Evolutionary conservation across 345 rosid genomes (phyloP), one percentile per base, ranked within the genome.

Genomic region (Acer yangbiense): DNA sequence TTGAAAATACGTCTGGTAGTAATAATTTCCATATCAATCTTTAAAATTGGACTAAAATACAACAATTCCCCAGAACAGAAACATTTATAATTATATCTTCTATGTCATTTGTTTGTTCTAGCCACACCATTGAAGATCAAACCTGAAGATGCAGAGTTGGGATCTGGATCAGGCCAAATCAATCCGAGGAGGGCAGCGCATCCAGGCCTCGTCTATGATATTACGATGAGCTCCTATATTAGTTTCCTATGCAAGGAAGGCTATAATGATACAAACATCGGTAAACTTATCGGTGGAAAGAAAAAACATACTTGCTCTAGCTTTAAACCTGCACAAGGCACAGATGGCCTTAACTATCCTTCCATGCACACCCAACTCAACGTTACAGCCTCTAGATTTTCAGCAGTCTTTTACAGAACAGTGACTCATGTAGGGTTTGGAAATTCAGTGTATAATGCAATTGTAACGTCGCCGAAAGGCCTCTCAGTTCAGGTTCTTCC

Each of bases 341-440:
- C 80, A 0, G 98, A 93, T 64, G 96, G 95, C 50, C 84, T 95
- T 39, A 95, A 95, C 79, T 93, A 93, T 65, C 99, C 99, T 32
- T 79, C 98, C 8, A 92, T 95, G 95, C 96, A 92, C 48, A 69
- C 70, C 41, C 92, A 88, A 52, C 76, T 92, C 61, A 78, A 62
- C 13, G n/a, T 54, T 0, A 21, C 62, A 1, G 68, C 71, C 0
- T 72, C 85, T 9, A 75, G 58, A 14, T 84, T 92, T 29, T 78
- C 85, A 0, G 97, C 89, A 0, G 68, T 83, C 65, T 95, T 92
- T 77, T 72, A 86, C 83, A 80, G 98, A 64, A 90, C 84, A 1
- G 94, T 90, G 67, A 95, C 89, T 32, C 41, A 87, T 35, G 98
- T 92, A 0, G 95, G 89, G 39, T 52, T 50, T 2, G 87, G 79